These are phyloP conservation scores for Phanerochaete sordida DNA, from an alignment of 768 basidiomycete species.

Conservation along the genomic window DNA sequence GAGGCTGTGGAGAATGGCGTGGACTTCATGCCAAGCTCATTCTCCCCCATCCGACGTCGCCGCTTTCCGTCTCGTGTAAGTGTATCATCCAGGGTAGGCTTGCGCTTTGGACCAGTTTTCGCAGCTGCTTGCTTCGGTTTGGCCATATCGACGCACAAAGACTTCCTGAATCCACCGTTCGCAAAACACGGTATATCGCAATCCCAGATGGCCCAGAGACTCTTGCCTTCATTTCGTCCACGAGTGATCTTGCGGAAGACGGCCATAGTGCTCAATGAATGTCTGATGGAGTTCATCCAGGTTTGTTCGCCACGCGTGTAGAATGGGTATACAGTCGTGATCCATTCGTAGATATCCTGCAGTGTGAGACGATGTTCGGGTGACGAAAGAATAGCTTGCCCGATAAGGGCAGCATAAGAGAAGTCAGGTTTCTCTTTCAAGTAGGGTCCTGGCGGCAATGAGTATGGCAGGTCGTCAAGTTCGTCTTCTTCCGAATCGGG, in stretches of 20 bases:
- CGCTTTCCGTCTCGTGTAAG: constrained; percentile 26
- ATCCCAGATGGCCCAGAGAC: constrained; percentile 85
- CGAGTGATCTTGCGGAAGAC: constrained; percentile 85
- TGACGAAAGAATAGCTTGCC: constrained; percentile 89
- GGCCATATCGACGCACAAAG: constrained; percentile 39
- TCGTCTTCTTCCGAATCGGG: constrained; percentile 53
- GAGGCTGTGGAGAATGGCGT: constrained; percentile 14
- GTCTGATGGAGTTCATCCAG: constrained; percentile 99
- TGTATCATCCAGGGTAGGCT: constrained; percentile 17
- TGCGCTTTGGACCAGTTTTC: constrained; percentile 33
- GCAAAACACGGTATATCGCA: constrained; percentile 81
- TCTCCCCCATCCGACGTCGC: constrained; percentile 24
- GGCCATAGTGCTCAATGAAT: constrained; percentile 89
- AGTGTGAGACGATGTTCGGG: constrained; percentile 81
- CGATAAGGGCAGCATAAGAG: constrained; percentile 94
- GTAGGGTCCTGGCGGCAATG: constrained; percentile 82
- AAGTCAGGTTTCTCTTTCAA: constrained; percentile 75
- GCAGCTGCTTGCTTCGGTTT: constrained; percentile 30
- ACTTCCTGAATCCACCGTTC: constrained; percentile 78
- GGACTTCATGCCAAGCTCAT: constrained; percentile 9
- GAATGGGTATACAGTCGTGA: constrained; percentile 89
- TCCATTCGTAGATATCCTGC: constrained; percentile 96
- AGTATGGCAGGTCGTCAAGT: constrained; percentile 66
- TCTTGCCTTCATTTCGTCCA: constrained; percentile 74
- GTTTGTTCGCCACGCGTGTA: constrained; percentile 92